These are phyloP conservation scores for Paramecium pentaurelia DNA, from an alignment of 73 alveolate species.

Conservation along the genomic window DNA sequence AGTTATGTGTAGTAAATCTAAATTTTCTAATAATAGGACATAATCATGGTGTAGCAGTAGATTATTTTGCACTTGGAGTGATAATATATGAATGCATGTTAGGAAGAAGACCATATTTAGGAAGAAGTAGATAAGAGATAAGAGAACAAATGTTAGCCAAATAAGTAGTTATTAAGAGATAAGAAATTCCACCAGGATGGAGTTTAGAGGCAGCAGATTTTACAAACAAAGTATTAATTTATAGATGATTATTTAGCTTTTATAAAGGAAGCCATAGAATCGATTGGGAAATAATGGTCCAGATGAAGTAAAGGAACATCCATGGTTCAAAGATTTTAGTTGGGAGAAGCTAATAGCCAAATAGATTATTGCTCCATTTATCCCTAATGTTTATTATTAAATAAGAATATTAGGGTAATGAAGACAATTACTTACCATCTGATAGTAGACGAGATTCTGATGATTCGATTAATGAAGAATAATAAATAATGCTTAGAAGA, in stretches of 20 bases:
- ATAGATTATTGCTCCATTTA: conserved; percentile 73
- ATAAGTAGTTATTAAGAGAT: conserved; percentile 76
- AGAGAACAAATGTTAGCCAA: conserved; percentile 80
- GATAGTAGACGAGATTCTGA: conserved; percentile 76
- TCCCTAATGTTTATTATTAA: conserved; percentile 61
- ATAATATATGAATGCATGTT: conserved; percentile 94
- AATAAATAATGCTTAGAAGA: conserved; percentile 62
- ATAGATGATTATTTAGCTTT: conserved; percentile 33
- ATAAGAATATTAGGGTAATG: conserved; percentile 48
- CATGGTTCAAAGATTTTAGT: conserved; percentile 87
- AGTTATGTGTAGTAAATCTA: conserved; percentile 60
- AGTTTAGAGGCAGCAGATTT: conserved; percentile 90
- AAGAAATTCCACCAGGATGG: conserved; percentile 90
- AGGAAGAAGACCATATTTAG: conserved; percentile 91
- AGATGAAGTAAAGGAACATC: conserved; percentile 87
- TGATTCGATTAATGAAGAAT: conserved; percentile 62
- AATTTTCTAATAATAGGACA: conserved; percentile 76
- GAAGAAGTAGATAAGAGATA: conserved; percentile 75
- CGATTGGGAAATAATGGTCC: conserved; percentile 91
- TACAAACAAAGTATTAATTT: conserved; percentile 67
- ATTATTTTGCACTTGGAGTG: conserved; percentile 94
- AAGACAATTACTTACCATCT: conserved; percentile 65
- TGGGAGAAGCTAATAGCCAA: conserved; percentile 78
- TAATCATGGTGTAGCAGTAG: conserved; percentile 91
- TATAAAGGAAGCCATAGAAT: conserved; percentile 83